Evolutionary conservation across 2,329 filamentous ascomycete species (phyloP).

Genomic region (Volutella citrinella): DNA sequence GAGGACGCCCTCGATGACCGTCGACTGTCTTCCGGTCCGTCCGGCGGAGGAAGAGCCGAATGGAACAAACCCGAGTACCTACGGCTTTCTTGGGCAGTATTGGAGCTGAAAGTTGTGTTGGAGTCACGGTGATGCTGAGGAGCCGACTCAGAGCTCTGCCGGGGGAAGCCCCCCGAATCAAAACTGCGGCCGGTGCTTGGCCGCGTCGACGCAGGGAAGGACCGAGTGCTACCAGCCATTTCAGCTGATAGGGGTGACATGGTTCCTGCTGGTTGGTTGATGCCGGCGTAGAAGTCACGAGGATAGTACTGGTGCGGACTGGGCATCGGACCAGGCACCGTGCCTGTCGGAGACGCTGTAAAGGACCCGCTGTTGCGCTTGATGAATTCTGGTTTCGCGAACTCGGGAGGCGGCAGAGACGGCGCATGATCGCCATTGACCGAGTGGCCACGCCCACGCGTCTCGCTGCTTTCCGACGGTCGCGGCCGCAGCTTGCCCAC

Average conservation of each 20-base stretch:
- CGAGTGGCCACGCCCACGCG: constrained; percentile 58
- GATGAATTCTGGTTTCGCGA: too few relatives aligned
- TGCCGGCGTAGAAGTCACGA: constrained; percentile 38
- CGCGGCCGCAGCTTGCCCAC: constrained; percentile 47
- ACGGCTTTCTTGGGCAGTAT: constrained; percentile 42
- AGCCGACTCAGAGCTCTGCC: constrained; percentile 51
- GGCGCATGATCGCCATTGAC: constrained; percentile 62
- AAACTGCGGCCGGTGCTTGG: constrained; percentile 60
- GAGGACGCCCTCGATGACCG: constrained; percentile 59
- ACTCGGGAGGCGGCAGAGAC: constrained; percentile 63
- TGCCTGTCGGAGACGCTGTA: constrained; percentile 53
- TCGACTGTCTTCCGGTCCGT: constrained; percentile 54
- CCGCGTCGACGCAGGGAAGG: constrained; percentile 45
- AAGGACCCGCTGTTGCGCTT: constrained; percentile 66
- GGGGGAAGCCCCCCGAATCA: constrained; percentile 48
- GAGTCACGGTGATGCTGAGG: constrained; percentile 50
- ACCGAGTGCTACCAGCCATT: constrained; percentile 45
- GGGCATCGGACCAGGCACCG: constrained; percentile 31
- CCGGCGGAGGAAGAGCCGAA: constrained; percentile 78
- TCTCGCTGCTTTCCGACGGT: constrained; percentile 45
- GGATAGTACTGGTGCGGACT: constrained; percentile 56
- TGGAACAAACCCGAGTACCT: constrained; percentile 79
- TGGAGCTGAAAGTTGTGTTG: constrained; percentile 51
- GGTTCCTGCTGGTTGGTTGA: constrained; percentile 46
- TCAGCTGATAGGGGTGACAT: constrained; percentile 57